These are phyloP conservation scores for Pleoardoris graminearum DNA, from an alignment of 2,329 filamentous ascomycete species.

Conservation along the genomic window DNA sequence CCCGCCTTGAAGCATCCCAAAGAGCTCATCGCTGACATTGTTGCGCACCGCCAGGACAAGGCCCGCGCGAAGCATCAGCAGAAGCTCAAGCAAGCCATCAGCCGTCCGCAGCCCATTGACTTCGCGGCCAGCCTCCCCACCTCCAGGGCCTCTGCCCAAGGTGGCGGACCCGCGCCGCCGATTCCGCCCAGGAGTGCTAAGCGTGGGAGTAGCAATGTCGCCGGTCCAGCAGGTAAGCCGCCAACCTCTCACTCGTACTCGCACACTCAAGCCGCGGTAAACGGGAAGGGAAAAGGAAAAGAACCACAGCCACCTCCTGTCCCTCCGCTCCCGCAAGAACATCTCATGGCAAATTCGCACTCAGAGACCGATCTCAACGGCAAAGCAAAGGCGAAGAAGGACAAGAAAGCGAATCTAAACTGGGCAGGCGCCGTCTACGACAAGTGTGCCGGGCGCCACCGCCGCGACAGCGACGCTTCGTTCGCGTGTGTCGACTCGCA, in stretches of 20 bases:
- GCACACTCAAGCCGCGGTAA: too few species aligned
- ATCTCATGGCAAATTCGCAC: not conserved
- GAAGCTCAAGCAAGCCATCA: slow-evolving; percentile 30
- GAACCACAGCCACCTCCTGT: not conserved
- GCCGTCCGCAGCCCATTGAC: slow-evolving; percentile 19
- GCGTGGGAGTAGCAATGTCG: not conserved
- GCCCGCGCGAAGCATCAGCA: not conserved
- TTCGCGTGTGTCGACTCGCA: not conserved
- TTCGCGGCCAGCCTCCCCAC: too few species aligned
- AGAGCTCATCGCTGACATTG: not conserved
- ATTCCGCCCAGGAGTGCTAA: not conserved
- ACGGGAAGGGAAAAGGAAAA: not conserved
- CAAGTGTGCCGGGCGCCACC: not conserved
- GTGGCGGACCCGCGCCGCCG: slow-evolving; percentile 4
- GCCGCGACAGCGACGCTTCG: not conserved
- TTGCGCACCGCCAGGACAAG: not conserved
- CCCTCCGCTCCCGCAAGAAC: not conserved
- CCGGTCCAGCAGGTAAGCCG: not conserved
- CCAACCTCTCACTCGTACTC: too few species aligned
- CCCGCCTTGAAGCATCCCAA: not conserved
- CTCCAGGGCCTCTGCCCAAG: too few species aligned
- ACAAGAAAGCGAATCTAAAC: not conserved
- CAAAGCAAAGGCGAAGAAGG: not conserved
- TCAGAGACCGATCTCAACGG: not conserved
- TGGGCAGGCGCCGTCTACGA: not conserved